Evolutionary conservation across 371 early-diverging fungal species (phyloP), one percentile per base, ranked within the genome.

Genomic region (Rhizopus sp.): DNA sequence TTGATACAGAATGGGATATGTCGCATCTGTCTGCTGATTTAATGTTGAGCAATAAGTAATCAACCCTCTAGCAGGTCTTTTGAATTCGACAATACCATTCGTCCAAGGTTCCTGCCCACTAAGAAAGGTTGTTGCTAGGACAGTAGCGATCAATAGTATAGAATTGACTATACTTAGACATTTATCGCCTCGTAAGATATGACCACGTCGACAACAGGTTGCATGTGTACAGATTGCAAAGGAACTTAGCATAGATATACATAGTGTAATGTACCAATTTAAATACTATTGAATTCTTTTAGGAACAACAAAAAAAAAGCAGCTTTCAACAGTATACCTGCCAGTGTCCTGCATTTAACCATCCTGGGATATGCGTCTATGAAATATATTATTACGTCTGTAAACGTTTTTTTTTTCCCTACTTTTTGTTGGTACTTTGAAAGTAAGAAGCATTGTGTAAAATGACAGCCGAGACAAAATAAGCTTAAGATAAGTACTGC

Each of bases 101-200:
- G 73, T 73, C 69, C 73, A 77, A 2, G 77, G 77, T 29, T 77
- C 77, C 53, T 69, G 68, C 8, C 47, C 61, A 12, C 56, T 46
- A 10, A 65, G 30, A 23, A 66, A 63, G 30, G 75, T 69, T 23
- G 60, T 59, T 1, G 53, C 23, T 23, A 63, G 7, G n/a, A 74
- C 51, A 12, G 57, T 59, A 4, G 16, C 35, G 1, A 47, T 5
- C 2, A 66, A 39, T 5, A 50, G 44, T 3, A 62, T 15, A n/a
- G 57, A 47, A 34, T 70, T 74, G 46, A 63, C 48, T 1, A 58
- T 45, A n/a, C 71, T 64, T 4, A 74, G 52, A 5, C 39, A 62
- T 50, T 57, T 70, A 50, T 74, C 75, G 0, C 69, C 71, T 23
- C 67, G 59, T 12, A 74, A 38, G 9, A 64, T 60, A 48, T 70